Conservation (phyloP, 176 grass and related monocot genomes). For the Eragrostis nindensis region DNA sequence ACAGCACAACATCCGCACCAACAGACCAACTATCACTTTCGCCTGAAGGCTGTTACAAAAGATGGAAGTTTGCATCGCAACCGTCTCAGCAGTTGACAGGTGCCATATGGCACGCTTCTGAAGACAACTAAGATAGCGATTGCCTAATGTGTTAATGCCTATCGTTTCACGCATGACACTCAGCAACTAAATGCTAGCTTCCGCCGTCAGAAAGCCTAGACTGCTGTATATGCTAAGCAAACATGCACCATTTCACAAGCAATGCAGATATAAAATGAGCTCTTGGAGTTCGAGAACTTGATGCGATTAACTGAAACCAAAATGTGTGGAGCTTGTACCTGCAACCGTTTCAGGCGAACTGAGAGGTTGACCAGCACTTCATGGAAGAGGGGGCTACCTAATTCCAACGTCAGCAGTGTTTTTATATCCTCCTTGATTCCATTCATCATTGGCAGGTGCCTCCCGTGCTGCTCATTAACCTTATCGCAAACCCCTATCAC, state of each 20-base stretch:
- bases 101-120: conserved; percentile 19
- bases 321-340: conserved; percentile 47
- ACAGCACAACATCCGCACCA: conserved; percentile 45
- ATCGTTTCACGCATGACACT: conserved; percentile 11
- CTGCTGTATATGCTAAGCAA: conserved; percentile 6
- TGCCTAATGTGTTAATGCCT: not conserved
- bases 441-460: conserved; percentile 97
- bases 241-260: conserved; percentile 35
- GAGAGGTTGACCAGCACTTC: conserved; percentile 87
- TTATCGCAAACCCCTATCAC: conserved; percentile 73
- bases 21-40: conserved; percentile 41
- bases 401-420: conserved; percentile 82
- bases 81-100: conserved; percentile 16
- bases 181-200: conserved; percentile 18
- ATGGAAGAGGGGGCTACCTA: conserved; percentile 68
- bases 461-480: conserved; percentile 87
- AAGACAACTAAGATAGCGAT: conserved; percentile 26
- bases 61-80: conserved; percentile 44
- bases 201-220: conserved; percentile 4
- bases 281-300: not conserved
- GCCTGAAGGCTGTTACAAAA: conserved; percentile 49
- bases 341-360: conserved; percentile 70
- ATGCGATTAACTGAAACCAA: conserved; percentile 23
- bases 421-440: conserved; percentile 99
- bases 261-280: conserved; percentile 18